phyloP scores from a whole-genome alignment of 345 rosid species.

The Carallia brachiata region DNA sequence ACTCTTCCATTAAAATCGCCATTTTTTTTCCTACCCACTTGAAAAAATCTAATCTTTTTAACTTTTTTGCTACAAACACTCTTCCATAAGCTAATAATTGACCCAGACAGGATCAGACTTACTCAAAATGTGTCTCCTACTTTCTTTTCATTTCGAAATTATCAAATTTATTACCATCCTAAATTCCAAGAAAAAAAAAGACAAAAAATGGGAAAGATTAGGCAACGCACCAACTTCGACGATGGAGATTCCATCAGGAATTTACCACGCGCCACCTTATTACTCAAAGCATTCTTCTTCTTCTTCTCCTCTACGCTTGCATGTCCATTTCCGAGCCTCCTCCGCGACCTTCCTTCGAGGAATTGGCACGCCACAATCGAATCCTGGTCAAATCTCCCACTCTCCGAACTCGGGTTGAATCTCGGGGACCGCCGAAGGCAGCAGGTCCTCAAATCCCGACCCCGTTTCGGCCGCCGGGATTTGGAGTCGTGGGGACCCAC shows the following conservation, averaged over 20 bases:
- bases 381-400: background rate
- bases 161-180: background rate
- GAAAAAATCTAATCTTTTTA: too few species aligned
- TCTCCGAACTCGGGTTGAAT: background rate
- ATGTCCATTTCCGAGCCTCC: background rate
- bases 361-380: too few species aligned
- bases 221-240: background rate
- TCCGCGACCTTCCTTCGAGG: too few species aligned
- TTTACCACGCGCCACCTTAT: background rate
- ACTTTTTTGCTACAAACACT: too few species aligned
- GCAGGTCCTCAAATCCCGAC: background rate
- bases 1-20: too few species aligned
- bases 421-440: background rate
- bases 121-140: too few species aligned
- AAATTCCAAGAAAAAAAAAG: background rate
- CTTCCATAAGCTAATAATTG: too few species aligned
- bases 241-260: background rate
- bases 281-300: background rate
- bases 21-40: too few species aligned
- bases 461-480: background rate
- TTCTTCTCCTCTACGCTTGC: too few species aligned
- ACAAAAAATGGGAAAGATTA: background rate
- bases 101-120: too few species aligned
- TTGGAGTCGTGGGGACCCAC: background rate
- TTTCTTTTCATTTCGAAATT: too few species aligned